Conservation (phyloP, 192 early-diverging fungal genomes). For the Coemansia sp. region DNA sequence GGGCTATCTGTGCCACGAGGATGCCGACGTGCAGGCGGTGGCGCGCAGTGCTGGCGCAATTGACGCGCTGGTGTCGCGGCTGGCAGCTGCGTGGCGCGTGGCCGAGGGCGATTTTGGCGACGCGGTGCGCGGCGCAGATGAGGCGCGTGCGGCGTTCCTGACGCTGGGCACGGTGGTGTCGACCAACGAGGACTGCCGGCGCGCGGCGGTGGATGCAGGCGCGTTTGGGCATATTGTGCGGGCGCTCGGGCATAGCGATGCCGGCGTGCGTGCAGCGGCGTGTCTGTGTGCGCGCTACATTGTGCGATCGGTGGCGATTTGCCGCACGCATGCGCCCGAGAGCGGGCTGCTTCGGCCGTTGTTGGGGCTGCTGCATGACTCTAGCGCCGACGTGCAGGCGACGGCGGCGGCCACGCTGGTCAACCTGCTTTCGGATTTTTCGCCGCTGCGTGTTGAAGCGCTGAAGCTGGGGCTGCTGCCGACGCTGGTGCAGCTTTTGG, state of each 20-base stretch:
- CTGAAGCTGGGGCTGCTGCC: constrained; percentile 39
- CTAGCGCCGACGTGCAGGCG: constrained; percentile 29
- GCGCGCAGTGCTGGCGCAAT: constrained; percentile 44
- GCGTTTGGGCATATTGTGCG: constrained; percentile 32
- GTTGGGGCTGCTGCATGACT: constrained; percentile 21
- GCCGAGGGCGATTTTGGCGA: constrained; percentile 44
- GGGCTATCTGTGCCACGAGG: constrained; percentile 53
- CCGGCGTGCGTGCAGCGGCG: constrained; percentile 37
- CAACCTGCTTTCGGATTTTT: constrained; percentile 46
- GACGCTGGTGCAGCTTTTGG: constrained; percentile 25
- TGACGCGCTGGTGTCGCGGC: constrained; percentile 23
- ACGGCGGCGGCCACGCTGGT: constrained; percentile 46
- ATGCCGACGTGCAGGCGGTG: constrained; percentile 45
- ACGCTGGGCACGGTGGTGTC: constrained; percentile 51
- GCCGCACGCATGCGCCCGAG: constrained; percentile 50
- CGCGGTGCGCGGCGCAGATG: constrained; percentile 13
- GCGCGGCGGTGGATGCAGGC: constrained; percentile 31
- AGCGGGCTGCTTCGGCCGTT: constrained; percentile 44
- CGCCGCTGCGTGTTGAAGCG: constrained; percentile 40
- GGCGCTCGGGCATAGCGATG: constrained; percentile 36
- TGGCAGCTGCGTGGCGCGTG: constrained; percentile 26
- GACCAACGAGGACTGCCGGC: constrained; percentile 43
- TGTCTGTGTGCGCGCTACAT: constrained; percentile 53
- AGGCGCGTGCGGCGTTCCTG: constrained; percentile 29
- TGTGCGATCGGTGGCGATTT: constrained; percentile 51